phyloP scores from a whole-genome alignment of 306 rosid genomes.

The Quillaja saponaria region DNA sequence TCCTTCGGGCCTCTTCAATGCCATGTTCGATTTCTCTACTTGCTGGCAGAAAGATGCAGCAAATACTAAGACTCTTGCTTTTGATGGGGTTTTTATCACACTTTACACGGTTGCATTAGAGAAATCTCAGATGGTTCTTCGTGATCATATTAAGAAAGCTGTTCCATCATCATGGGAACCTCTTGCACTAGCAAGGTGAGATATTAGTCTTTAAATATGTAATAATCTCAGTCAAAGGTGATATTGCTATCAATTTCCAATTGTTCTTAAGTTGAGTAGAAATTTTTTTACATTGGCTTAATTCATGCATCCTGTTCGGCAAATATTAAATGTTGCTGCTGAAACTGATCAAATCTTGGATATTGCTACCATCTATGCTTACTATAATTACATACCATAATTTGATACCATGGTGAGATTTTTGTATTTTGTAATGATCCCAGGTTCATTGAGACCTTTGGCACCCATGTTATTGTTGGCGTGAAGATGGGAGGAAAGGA shows the following conservation, averaged over 20 bases:
- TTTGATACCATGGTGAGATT: conserved; percentile 29
- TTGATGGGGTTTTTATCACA: conserved; percentile 91
- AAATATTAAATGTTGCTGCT: too few species aligned
- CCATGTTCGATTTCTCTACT: conserved; percentile 91
- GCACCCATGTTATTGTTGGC: conserved; percentile 93
- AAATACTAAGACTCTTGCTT: conserved; percentile 81
- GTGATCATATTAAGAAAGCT: conserved; percentile 67
- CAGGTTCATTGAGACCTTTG: conserved; percentile 90
- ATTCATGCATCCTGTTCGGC: too few species aligned
- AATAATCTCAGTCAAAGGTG: conserved; percentile 16
- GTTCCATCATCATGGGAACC: conserved; percentile 97
- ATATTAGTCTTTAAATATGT: conserved; percentile 24
- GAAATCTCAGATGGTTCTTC: conserved; percentile 84
- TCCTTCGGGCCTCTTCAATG: conserved; percentile 94
- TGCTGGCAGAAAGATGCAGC: conserved; percentile 99
- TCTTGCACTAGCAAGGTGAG: conserved; percentile 85
- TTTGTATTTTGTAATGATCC: conserved; percentile 14
- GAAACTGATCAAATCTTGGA: too few species aligned
- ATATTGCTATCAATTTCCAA: conserved; percentile 22
- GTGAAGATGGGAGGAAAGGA: conserved; percentile 99
- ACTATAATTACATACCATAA: not conserved
- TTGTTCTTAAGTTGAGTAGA: not conserved
- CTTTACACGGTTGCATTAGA: conserved; percentile 90
- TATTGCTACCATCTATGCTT: conserved; percentile 14
- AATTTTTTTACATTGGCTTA: too few species aligned